Percentiles rank a stretch among this genome's conserved stretches.
Evolutionary conservation across 768 basidiomycete genomes (phyloP).

Genomic region (Boletus pseudopeckii): DNA sequence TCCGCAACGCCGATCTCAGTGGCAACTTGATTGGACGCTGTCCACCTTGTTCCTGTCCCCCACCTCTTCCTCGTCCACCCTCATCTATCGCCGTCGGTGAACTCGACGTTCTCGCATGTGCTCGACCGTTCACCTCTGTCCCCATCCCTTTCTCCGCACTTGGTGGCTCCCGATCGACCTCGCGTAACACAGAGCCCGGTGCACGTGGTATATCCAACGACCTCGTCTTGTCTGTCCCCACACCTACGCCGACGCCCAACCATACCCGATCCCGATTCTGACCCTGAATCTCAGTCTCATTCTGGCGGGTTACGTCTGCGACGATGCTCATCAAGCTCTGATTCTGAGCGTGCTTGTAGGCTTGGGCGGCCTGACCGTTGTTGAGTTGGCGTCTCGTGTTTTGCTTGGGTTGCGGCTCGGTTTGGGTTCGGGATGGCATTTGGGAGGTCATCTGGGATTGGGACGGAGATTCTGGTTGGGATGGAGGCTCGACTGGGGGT

Average conservation of each 20-base stretch:
- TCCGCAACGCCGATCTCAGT: conserved; percentile 60
- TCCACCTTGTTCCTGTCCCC: background rate
- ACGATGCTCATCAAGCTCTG: conserved; percentile 66
- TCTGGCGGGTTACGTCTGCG: conserved; percentile 50
- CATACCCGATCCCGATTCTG: background rate
- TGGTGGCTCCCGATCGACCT: background rate
- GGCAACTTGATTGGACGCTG: conserved; percentile 44
- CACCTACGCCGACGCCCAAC: background rate
- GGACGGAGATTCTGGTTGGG: background rate
- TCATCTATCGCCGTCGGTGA: background rate
- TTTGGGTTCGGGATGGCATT: background rate
- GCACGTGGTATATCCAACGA: conserved; percentile 28
- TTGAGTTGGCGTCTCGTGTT: background rate
- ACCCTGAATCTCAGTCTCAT: conserved; percentile 19
- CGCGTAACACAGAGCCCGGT: conserved; percentile 9
- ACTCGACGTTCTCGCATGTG: conserved; percentile 2
- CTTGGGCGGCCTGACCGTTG: conserved; percentile 15
- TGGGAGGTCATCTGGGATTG: background rate
- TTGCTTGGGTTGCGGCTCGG: conserved; percentile 7
- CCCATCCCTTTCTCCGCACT: background rate
- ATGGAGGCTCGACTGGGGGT: background rate
- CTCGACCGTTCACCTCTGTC: background rate
- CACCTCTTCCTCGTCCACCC: background rate
- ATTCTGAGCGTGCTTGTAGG: conserved; percentile 6
- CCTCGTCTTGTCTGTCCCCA: background rate